Evolutionary conservation across 1,284 basidiomycete species (phyloP).

Genomic region (Malassezia vespertilionis): DNA sequence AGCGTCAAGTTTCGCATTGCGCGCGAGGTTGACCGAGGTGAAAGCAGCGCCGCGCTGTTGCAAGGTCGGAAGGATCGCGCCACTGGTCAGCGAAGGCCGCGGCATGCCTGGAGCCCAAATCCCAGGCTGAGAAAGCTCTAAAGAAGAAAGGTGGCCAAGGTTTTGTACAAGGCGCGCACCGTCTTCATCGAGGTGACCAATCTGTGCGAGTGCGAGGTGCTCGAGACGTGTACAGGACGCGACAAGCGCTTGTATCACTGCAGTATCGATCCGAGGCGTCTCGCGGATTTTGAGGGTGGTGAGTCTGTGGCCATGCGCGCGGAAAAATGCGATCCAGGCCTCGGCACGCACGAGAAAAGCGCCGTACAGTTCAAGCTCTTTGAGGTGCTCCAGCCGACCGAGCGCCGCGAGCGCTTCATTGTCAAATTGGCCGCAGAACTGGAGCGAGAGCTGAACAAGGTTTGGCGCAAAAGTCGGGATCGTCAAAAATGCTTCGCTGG

Average conservation of each 20-base stretch:
- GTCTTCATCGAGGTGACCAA: constrained; percentile 54
- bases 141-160: constrained; percentile 52
- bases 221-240: constrained; percentile 57
- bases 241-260: constrained; percentile 60
- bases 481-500: constrained; percentile 28
- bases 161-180: constrained; percentile 33
- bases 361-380: constrained; percentile 68
- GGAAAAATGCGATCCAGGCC: constrained; percentile 69
- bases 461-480: constrained; percentile 35
- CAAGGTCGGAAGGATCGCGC: constrained; percentile 56
- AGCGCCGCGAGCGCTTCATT: constrained; percentile 57
- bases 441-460: constrained; percentile 54
- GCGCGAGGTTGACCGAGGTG: constrained; percentile 56
- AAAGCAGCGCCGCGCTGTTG: constrained; percentile 53
- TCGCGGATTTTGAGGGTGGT: constrained; percentile 62
- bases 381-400: constrained; percentile 58
- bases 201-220: constrained; percentile 66
- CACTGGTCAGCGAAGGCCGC: constrained; percentile 53
- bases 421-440: constrained; percentile 76
- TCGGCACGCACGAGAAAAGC: constrained; percentile 71
- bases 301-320: constrained; percentile 55
- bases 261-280: constrained; percentile 73
- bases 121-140: constrained; percentile 58
- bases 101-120: constrained; percentile 44
- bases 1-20: constrained; percentile 56